Evolutionary conservation across 1,284 basidiomycete genomes (phyloP), one percentile per base, ranked within the genome.

Genomic region (Naganishia sp.): DNA sequence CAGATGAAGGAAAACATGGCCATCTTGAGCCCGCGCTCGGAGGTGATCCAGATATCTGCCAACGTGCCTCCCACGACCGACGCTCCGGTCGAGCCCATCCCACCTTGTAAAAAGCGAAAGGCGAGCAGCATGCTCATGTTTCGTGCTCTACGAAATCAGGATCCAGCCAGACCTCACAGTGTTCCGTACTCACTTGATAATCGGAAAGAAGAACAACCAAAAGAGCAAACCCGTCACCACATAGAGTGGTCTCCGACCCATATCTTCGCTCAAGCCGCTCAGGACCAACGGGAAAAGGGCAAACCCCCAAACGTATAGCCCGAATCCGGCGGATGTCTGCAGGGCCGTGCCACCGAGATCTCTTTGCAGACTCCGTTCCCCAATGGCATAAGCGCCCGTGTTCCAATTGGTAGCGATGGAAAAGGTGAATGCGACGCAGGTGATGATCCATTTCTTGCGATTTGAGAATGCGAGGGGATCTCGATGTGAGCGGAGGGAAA

Each of bases 1-100:
- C 58, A 61, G 10, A 51, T 46, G 15, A 61, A 23, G 2, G 58
- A 51, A 25, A 61, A 35, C 10, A 63, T 3, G 28, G 65, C 41
- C 65, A 66, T 66, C 45, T 56, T 62, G 11, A 42, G 87, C 6
- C 88, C 86, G 67, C 86, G 88, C 87, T 89, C 83, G 67, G 82
- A 79, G 13, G 85, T 82, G 0, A 75, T 71, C 84, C 86, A 90
- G 35, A 90, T 85, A 73, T 90, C 88, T 13, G 87, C 85, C 42
- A 92, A 84, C 0, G 87, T 88, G 1, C 89, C 89, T 17, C 89
- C 88, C 2, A 90, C 90, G 82, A 92, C 86, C 0, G 88, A 89
- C 0, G 87, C 81, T 2, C 86, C 86, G 0, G 86, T 79, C 1
- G 73, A 75, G 0, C 88, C 89, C 67, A 87, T 86, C 0, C 83